phyloP scores from a whole-genome alignment of 2,329 filamentous ascomycete genomes.

The Aspergillus caelatus region DNA sequence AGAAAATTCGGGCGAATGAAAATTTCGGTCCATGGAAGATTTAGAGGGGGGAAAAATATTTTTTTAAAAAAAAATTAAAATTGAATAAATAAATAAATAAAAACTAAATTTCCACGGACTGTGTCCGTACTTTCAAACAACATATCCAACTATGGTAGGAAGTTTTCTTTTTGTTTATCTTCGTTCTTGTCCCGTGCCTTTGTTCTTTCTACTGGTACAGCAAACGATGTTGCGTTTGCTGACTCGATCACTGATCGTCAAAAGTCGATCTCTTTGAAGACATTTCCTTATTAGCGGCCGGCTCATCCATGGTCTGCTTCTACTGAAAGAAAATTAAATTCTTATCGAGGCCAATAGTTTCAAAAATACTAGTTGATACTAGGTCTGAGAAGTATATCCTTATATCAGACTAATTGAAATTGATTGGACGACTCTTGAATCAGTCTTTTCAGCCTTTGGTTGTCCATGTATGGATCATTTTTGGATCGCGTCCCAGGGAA shows the following conservation, averaged over 20 bases:
- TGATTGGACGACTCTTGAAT: constrained; percentile 2
- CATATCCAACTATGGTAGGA: background rate
- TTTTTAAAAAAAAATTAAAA: background rate
- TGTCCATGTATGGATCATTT: background rate
- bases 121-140: background rate
- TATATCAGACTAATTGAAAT: background rate
- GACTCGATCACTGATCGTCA: background rate
- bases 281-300: constrained; percentile 1
- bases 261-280: constrained; percentile 1
- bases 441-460: constrained; percentile 1
- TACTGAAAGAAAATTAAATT: background rate
- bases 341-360: background rate
- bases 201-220: background rate
- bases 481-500: background rate
- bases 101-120: background rate
- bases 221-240: background rate
- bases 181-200: background rate
- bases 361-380: background rate
- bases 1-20: background rate
- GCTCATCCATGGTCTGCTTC: background rate
- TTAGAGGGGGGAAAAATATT: too few species aligned
- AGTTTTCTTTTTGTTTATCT: background rate
- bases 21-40: background rate
- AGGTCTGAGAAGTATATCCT: background rate
- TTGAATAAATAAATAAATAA: too few species aligned